Percentiles rank a stretch among this genome's conserved stretches.
Conservation (phyloP, 2,329 filamentous ascomycete genomes). For the Sporothrix brasiliensis region DNA sequence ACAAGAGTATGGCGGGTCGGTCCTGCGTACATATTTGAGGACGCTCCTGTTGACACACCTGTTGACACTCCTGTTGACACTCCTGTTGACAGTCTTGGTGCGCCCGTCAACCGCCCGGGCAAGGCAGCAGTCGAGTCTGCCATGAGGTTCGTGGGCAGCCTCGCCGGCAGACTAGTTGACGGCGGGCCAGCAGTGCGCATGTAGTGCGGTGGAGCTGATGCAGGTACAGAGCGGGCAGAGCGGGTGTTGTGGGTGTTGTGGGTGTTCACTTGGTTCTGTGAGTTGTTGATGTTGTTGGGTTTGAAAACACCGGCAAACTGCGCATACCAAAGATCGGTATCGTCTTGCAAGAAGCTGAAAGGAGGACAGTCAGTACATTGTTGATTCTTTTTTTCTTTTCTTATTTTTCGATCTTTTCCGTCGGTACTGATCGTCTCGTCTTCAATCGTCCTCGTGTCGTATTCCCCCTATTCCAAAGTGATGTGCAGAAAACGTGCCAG, state of each 20-base stretch:
- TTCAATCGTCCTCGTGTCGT: neutral
- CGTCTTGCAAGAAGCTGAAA: slow-evolving; percentile 17
- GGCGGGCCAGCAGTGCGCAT: slow-evolving; percentile 8
- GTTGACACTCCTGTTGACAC: too few relatives aligned
- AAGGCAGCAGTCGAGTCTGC: neutral
- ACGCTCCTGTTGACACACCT: too few relatives aligned
- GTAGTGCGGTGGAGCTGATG: slow-evolving; percentile 34
- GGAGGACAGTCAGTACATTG: slow-evolving; percentile 12
- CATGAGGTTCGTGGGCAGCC: slow-evolving; percentile 27
- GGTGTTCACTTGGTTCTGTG: neutral
- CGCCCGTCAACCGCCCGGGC: neutral
- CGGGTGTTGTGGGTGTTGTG: neutral
- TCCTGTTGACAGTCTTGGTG: neutral
- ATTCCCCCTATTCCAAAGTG: slow-evolving; percentile 4
- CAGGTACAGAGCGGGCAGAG: slow-evolving; percentile 29
- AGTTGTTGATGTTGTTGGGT: neutral
- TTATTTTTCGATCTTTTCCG: neutral
- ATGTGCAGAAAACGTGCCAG: slow-evolving; percentile 19
- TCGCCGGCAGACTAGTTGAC: slow-evolving; percentile 27
- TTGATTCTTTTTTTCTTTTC: neutral
- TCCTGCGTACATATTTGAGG: neutral
- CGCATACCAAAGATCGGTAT: slow-evolving; percentile 11
- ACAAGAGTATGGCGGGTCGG: slow-evolving; percentile 2
- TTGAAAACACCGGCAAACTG: slow-evolving; percentile 7
- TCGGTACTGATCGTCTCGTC: neutral